Percentiles rank a stretch among this genome's conserved stretches.
Evolutionary conservation across 2,329 filamentous ascomycete genomes (phyloP).

Genomic region (Alternaria burnsii): DNA sequence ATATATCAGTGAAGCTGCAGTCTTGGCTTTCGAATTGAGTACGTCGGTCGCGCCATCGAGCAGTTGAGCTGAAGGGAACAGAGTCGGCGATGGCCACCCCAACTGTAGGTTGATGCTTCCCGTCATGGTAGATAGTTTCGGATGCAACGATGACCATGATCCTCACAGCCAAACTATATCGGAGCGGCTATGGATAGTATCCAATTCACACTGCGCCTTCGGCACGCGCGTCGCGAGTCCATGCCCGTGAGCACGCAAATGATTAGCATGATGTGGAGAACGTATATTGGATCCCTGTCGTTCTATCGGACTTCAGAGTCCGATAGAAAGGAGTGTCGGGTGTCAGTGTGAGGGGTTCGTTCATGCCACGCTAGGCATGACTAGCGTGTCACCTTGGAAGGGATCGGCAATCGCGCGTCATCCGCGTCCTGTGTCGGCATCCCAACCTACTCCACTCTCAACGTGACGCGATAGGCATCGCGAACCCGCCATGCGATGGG

Average conservation of each 20-base stretch:
- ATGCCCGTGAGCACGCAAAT: no score
- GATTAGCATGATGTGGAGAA: background rate
- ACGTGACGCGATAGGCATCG: slow-evolving; percentile 1
- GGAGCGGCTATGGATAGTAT: no score
- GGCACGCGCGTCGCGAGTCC: no score
- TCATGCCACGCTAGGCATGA: background rate
- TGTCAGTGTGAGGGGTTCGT: background rate
- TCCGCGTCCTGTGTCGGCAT: slow-evolving; percentile 1
- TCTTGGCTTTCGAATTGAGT: slow-evolving; percentile 66
- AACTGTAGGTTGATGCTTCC: slow-evolving; percentile 69
- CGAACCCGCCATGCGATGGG: background rate
- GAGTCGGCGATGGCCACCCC: slow-evolving; percentile 68
- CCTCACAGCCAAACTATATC: background rate
- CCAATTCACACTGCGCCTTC: no score
- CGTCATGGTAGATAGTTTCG: slow-evolving; percentile 5
- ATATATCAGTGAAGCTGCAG: slow-evolving; percentile 72
- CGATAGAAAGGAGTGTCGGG: background rate
- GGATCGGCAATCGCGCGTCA: slow-evolving; percentile 8
- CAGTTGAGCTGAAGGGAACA: slow-evolving; percentile 71
- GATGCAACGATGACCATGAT: background rate
- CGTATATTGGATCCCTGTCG: background rate
- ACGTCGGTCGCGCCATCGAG: slow-evolving; percentile 64
- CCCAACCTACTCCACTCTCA: background rate
- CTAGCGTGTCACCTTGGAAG: background rate
- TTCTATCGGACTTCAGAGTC: background rate